These are phyloP conservation scores for Colletotrichum agaves DNA, from an alignment of 2,329 filamentous ascomycete genomes.

Conservation along the genomic window DNA sequence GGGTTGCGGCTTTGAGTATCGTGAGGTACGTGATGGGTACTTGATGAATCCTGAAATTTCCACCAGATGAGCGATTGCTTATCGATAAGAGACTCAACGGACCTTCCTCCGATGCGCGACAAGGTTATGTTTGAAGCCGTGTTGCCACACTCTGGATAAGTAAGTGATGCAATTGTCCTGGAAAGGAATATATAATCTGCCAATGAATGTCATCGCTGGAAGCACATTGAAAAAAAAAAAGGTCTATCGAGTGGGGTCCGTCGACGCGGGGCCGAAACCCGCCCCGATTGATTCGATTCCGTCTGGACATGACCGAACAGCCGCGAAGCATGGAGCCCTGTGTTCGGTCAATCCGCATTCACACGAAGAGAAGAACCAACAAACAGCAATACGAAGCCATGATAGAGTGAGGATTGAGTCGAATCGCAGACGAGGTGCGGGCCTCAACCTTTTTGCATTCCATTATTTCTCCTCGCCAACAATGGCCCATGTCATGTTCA, in stretches of 20 bases:
- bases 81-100: slow-evolving; percentile 2
- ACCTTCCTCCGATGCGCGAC: not conserved
- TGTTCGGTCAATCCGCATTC: too few species aligned
- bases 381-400: not conserved
- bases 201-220: too few species aligned
- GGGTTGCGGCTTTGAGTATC: not conserved
- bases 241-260: not conserved
- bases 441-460: slow-evolving; percentile 9
- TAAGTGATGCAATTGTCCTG: too few species aligned
- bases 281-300: not conserved
- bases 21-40: not conserved
- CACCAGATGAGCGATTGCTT: not conserved
- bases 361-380: not conserved
- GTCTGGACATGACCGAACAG: too few species aligned
- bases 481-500: slow-evolving; percentile 27
- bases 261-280: slow-evolving; percentile 12
- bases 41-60: not conserved
- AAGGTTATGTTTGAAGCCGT: too few species aligned
- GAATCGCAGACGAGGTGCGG: slow-evolving; percentile 1
- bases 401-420: not conserved
- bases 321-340: too few species aligned
- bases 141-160: too few species aligned
- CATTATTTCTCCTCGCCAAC: slow-evolving; percentile 4
- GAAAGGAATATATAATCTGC: too few species aligned
- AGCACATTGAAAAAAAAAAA: not conserved